phyloP scores from a whole-genome alignment of 1,139 yeast genomes.

The Geotrichum reessii region DNA sequence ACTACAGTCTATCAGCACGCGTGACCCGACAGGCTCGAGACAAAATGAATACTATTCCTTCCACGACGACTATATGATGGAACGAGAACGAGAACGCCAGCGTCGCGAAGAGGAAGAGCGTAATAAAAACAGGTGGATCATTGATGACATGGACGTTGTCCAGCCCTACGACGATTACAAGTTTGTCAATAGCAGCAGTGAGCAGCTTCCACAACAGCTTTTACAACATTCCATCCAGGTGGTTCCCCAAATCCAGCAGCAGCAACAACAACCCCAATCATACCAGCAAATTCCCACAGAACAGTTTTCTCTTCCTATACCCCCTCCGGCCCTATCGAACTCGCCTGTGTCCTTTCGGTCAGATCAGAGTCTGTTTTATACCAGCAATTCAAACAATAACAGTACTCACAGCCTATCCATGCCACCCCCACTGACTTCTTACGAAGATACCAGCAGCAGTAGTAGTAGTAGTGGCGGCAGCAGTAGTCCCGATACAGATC shows the following conservation, averaged over 20 bases:
- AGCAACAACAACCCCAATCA: background rate
- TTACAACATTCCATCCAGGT: background rate
- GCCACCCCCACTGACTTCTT: background rate
- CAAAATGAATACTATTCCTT: conserved; percentile 5
- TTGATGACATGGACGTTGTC: conserved; percentile 2
- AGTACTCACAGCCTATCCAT: background rate
- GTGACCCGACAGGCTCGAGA: background rate
- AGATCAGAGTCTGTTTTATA: background rate
- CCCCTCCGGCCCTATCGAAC: background rate
- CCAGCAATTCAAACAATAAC: background rate
- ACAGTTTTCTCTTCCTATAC: background rate
- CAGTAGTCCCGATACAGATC: background rate
- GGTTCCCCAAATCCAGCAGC: background rate
- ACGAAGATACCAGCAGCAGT: conserved; percentile 5
- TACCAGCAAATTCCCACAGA: background rate
- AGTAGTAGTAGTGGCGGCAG: background rate
- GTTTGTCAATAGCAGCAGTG: background rate
- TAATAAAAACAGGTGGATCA: conserved; percentile 1
- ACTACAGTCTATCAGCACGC: background rate
- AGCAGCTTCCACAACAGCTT: background rate
- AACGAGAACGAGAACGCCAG: conserved; percentile 1
- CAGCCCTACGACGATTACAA: conserved; percentile 5
- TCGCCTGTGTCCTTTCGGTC: background rate
- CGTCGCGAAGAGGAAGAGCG: conserved; percentile 6
- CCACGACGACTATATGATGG: conserved; percentile 8